Evolutionary conservation across 1,284 basidiomycete species (phyloP), one percentile per base, ranked within the genome.

Genomic region (Trametes sp.): DNA sequence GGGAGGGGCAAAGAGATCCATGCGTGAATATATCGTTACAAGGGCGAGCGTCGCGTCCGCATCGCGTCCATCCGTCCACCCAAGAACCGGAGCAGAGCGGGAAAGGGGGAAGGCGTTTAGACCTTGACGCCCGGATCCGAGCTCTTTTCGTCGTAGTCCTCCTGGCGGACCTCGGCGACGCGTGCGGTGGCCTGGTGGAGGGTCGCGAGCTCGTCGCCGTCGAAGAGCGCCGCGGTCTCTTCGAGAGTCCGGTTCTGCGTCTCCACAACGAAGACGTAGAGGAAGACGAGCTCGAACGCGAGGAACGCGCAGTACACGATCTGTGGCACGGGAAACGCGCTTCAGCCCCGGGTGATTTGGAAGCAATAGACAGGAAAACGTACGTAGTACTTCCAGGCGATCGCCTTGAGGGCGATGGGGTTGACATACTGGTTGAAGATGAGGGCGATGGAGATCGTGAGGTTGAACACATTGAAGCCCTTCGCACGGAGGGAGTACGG

Each of bases 371-470:
- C 23, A 29, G 38, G 21, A 33, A 33, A 11, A 72, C 74, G 48
- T 53, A 76, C 75, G 72, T 77, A 77, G 73, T 77, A 75, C 66
- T 70, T 73, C 91, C 91, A 93, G 49, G 73, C 77, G 55, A 91
- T 76, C 38, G 74, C 70, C 8, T 76, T 76, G 51, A 88, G 80
- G 10, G 89, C 90, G 69, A 93, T 83, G 14, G 91, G 92, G 79
- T 93, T 94, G 73, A 89, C 85, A 71, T 91, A 93, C 75, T 93
- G 90, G 75, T 93, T 93, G 80, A 93, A 91, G 66, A 89, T 87
- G 65, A 90, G 83, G 0, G 89, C 84, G 29, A 86, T 59, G 16
- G 87, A 88, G 69, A 90, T 84, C 61, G 82, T 77, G 65, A 91
- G 86, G 77, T 84, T 87, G 79, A 90, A 88, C 54, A 93, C 73